Conservation (phyloP, 2,329 filamentous ascomycete genomes). For the Ceratocystiopsis brevicomis region DNA sequence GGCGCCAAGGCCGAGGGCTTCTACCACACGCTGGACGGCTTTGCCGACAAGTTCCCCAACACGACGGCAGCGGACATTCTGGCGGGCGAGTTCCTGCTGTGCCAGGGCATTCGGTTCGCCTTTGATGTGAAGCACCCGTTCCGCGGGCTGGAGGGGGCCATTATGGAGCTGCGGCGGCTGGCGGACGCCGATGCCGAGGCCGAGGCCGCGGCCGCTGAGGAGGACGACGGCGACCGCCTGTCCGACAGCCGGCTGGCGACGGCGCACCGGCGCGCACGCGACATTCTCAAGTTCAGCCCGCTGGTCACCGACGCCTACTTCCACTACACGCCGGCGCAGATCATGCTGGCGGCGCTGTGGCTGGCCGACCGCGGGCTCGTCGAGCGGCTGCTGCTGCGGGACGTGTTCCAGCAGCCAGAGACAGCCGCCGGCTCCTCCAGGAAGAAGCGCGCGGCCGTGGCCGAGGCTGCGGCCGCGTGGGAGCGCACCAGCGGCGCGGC, state of each 20-base stretch:
- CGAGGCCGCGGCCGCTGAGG: constrained; percentile 6
- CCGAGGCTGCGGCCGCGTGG: constrained; percentile 5
- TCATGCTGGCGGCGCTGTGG: constrained; percentile 66
- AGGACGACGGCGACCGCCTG: constrained; percentile 13
- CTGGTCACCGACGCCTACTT: constrained; percentile 92
- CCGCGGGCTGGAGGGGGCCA: constrained; percentile 65
- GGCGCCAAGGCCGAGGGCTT: constrained; percentile 82
- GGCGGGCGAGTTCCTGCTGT: constrained; percentile 79
- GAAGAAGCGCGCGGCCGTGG: constrained; percentile 4
- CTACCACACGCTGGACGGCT: constrained; percentile 32
- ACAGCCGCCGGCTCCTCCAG: constrained; percentile 10
- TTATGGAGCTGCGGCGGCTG: constrained; percentile 61
- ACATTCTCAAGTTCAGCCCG: constrained; percentile 59
- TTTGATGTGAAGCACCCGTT: constrained; percentile 88
- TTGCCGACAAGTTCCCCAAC: constrained; percentile 49
- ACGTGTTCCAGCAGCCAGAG: constrained; percentile 15
- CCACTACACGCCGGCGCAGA: constrained; percentile 84
- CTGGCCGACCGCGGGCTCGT: constrained; percentile 52
- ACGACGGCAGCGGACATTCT: constrained; percentile 67
- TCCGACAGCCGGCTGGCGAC: constrained; percentile 24
- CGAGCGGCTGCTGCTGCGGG: constrained; percentile 27
- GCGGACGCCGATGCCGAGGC: constrained; percentile 24
- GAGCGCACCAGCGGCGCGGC: constrained; percentile 13
- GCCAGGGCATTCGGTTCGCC: constrained; percentile 80
- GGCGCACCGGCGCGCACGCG: constrained; percentile 55